Percentiles rank a stretch among this genome's conserved stretches.
Conservation (phyloP, 345 rosid species). For the Melaleuca alternifolia region DNA sequence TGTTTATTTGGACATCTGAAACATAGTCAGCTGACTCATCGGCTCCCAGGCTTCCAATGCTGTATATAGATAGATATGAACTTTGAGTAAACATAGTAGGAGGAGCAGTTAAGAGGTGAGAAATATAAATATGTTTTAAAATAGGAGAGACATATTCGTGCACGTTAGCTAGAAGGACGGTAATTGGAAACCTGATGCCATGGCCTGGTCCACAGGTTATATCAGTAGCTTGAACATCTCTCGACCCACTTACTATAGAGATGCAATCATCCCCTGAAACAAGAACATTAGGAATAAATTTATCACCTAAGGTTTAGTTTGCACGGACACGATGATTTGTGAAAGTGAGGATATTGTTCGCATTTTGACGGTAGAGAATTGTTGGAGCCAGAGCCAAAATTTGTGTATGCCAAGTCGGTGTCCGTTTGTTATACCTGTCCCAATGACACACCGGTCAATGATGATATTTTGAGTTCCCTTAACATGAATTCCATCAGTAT, state of each 20-base stretch:
- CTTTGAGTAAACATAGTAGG: not conserved
- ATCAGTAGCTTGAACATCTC: conserved; percentile 50
- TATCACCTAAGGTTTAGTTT: not conserved
- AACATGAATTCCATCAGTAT: conserved; percentile 90
- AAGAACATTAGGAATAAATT: not conserved
- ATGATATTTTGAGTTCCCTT: conserved; percentile 42
- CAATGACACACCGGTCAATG: conserved; percentile 43
- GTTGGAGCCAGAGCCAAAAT: not conserved
- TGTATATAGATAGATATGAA: conserved; percentile 4
- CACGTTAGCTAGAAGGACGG: not conserved
- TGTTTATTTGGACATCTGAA: conserved; percentile 58
- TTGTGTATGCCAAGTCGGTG: not conserved
- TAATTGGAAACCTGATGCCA: conserved; percentile 60
- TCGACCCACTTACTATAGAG: conserved; percentile 85
- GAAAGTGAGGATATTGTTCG: not conserved
- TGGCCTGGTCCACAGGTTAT: conserved; percentile 94
- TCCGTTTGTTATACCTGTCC: conserved; percentile 39
- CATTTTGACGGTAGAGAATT: not conserved
- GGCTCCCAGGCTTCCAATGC: conserved; percentile 90
- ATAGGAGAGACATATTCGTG: not conserved
- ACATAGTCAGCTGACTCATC: conserved; percentile 45
- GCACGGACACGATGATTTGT: not conserved
- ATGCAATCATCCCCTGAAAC: conserved; percentile 87
- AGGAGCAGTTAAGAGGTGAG: not conserved
- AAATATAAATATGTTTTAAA: not conserved